A percentile compares a stretch with the other conserved stretches of the same genome.
phyloP scores from a whole-genome alignment of 352 stramenopile species.

The Globisporangium lucens region DNA sequence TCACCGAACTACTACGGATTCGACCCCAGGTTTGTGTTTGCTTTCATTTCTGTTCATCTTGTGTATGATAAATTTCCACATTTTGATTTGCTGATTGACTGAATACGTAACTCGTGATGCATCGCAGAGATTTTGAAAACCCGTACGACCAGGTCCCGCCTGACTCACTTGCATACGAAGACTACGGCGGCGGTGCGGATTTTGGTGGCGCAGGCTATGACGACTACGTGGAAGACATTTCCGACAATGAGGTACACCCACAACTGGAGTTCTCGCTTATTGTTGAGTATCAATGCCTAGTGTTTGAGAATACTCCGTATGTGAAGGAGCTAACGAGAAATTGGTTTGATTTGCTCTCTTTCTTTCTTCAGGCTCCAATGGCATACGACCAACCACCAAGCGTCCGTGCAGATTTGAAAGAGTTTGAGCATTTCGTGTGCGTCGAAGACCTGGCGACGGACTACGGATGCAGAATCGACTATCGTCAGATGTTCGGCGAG shows the following conservation, averaged over 20 bases:
- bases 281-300: too few species aligned
- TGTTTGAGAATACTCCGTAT: background rate
- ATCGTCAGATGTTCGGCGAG: slow-evolving; percentile 67
- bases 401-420: slow-evolving; percentile 40
- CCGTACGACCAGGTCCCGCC: slow-evolving; percentile 31
- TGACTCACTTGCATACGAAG: slow-evolving; percentile 18
- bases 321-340: background rate
- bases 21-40: slow-evolving; percentile 8
- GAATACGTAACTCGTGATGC: background rate
- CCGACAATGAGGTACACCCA: slow-evolving; percentile 51
- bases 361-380: slow-evolving; percentile 4
- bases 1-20: slow-evolving; percentile 17
- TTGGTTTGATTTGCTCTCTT: background rate
- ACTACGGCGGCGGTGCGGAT: slow-evolving; percentile 14
- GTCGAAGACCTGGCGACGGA: slow-evolving; percentile 55
- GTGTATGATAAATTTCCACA: background rate
- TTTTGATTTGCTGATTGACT: background rate
- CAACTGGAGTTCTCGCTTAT: too few species aligned
- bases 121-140: slow-evolving; percentile 37
- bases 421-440: slow-evolving; percentile 64
- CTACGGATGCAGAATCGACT: slow-evolving; percentile 63
- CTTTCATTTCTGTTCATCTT: background rate
- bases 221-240: slow-evolving; percentile 61
- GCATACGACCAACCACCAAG: slow-evolving; percentile 19
- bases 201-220: slow-evolving; percentile 4